These are phyloP conservation scores for Penicillium sp. DNA, from an alignment of 2,329 filamentous ascomycete genomes.

Conservation along the genomic window DNA sequence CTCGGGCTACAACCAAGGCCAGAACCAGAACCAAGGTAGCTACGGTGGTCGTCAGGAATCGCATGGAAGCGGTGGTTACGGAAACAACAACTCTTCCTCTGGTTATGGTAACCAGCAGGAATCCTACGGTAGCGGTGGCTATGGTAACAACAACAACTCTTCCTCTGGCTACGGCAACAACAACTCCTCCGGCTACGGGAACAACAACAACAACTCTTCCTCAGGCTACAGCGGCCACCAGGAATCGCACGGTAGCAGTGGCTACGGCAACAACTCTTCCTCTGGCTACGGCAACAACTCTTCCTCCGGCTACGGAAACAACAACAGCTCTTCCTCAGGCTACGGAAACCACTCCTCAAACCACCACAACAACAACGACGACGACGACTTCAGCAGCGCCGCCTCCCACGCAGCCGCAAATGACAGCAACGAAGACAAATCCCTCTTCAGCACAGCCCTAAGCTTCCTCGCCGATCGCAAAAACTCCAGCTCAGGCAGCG, in stretches of 20 bases:
- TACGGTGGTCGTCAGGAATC: conserved; percentile 15
- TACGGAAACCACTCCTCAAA: conserved; percentile 22
- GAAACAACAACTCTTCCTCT: conserved; percentile 6
- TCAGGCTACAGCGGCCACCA: neutral
- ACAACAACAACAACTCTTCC: too few species aligned
- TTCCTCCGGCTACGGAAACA: conserved; percentile 16
- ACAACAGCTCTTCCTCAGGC: conserved; percentile 8
- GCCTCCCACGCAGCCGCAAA: conserved; percentile 56
- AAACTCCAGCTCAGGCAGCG: conserved; percentile 42
- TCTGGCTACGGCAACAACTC: conserved; percentile 25
- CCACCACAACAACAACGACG: conserved; percentile 12
- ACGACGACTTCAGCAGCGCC: conserved; percentile 56
- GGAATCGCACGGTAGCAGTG: too few species aligned
- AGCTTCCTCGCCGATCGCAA: conserved; percentile 52
- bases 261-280: neutral
- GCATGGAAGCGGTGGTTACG: neutral
- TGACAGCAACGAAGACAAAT: conserved; percentile 51
- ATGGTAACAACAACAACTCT: neutral
- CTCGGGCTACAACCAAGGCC: conserved; percentile 5
- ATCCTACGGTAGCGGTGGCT: neutral
- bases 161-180: conserved; percentile 10
- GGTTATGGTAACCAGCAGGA: conserved; percentile 6
- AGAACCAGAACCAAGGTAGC: neutral
- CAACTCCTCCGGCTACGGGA: too few species aligned
- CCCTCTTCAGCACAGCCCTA: conserved; percentile 58